A percentile compares a stretch with the other conserved stretches of the same genome.
These are phyloP conservation scores for Globisporangium sylvaticum DNA, from an alignment of 352 stramenopile genomes.

Conservation along the genomic window DNA sequence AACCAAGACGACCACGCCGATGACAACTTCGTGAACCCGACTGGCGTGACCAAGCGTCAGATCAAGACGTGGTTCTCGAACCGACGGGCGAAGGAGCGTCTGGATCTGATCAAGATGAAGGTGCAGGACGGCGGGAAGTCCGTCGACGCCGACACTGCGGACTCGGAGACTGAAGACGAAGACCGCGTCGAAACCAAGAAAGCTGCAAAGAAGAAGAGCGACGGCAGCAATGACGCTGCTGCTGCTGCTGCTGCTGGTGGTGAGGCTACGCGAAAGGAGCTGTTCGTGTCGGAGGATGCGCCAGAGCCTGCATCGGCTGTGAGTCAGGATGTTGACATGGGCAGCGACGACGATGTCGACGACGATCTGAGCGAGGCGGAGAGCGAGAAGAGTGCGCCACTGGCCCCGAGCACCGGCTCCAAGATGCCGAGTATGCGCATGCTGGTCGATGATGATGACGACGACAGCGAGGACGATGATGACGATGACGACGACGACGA, in stretches of 20 bases:
- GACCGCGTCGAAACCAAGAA: constrained; percentile 24
- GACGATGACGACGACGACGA: constrained; percentile 15
- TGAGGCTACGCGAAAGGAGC: constrained; percentile 21
- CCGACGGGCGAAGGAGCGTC: constrained; percentile 71
- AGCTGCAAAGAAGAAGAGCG: not conserved
- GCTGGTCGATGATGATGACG: constrained; percentile 20
- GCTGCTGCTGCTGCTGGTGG: not conserved
- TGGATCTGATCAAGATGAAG: constrained; percentile 81
- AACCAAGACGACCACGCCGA: constrained; percentile 71
- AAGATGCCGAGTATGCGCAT: constrained; percentile 16
- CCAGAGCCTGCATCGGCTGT: not conserved
- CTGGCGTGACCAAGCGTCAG: constrained; percentile 69
- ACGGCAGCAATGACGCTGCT: not conserved
- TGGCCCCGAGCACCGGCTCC: not conserved
- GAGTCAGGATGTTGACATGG: constrained; percentile 27
- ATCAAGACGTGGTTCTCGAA: constrained; percentile 87
- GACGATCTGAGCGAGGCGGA: constrained; percentile 20
- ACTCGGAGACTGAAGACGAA: constrained; percentile 42
- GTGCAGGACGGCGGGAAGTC: constrained; percentile 32
- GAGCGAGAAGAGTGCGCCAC: constrained; percentile 5
- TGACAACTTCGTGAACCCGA: constrained; percentile 37
- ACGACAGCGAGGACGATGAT: constrained; percentile 17
- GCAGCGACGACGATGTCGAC: constrained; percentile 32
- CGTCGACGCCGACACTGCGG: constrained; percentile 7
- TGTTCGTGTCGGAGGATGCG: constrained; percentile 14